Base-by-base conservation (phyloP, 139 green algal species). In the Marvania coccoides region DNA sequence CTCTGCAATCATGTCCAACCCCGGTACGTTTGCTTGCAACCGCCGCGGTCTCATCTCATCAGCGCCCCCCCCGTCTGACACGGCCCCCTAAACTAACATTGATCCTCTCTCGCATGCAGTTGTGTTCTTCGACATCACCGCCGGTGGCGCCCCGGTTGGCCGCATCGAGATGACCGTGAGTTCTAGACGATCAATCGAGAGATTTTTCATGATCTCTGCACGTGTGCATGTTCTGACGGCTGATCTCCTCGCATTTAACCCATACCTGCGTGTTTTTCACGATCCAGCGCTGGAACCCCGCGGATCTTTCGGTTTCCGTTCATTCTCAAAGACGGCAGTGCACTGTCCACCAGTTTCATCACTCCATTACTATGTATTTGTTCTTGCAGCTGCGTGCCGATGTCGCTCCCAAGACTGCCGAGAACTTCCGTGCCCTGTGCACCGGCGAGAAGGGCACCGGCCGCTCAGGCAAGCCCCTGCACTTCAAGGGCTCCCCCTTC, bases 361-460 rank as follows among this genome's bases (percentile, higher is more conserved):
- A n/a, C n/a, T n/a, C n/a, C n/a, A n/a, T 37, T 13, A 31, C 1
- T 10, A 26, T 47, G 23, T 19, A 35, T 63, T 51, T 95, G 13
- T 73, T 86, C 2, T 87, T 93, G 70, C 77, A 90, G 78, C 78
- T 90, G 39, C 85, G 87, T 47, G 77, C 73, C 1, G 85, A 93
- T n/a, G 80, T 91, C 23, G 80, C 80, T 6, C 92, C 92, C 34
- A 91, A 91, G 81, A 97, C 92, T 3, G 88, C 90, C 5, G 88
- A 95, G 72, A 95, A 96, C 74, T 97, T 95, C 73, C 65, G 81
- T 26, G 72, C 83, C 67, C 74, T 96, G 55, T 92, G 85, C 77
- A 78, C 71, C 2, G 64, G 57, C 12, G 61, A 96, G 75, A 87
- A 84, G 37, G 89, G 89, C 39, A 51, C 80, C 1, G 85, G 88